Conservation (phyloP, 2,329 filamentous ascomycete species). For the Cordyceps cateniannulata region DNA sequence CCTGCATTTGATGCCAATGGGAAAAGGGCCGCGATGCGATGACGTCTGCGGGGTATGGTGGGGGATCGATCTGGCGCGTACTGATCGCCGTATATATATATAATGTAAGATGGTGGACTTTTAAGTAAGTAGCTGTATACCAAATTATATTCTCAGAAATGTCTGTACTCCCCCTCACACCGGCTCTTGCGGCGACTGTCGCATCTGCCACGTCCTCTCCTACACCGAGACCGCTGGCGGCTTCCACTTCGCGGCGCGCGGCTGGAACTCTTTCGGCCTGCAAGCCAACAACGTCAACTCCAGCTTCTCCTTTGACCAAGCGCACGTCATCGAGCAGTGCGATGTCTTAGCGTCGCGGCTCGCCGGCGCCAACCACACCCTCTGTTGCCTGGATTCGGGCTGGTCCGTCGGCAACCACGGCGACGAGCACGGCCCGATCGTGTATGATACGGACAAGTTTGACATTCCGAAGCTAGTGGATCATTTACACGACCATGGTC, state of each 20-base stretch:
- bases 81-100: not conserved
- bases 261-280: conserved; percentile 18
- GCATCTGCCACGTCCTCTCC: conserved; percentile 10
- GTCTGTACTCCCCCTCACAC: not conserved
- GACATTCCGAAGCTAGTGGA: conserved; percentile 15
- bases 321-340: conserved; percentile 16
- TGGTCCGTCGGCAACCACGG: conserved; percentile 18
- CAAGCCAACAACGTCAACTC: conserved; percentile 14
- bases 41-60: not conserved
- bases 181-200: conserved; percentile 13
- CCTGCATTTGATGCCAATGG: not conserved
- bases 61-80: not conserved
- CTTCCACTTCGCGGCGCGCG: conserved; percentile 14
- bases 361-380: conserved; percentile 12
- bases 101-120: not conserved
- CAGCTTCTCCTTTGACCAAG: conserved; percentile 15
- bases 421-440: conserved; percentile 17
- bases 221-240: conserved; percentile 15
- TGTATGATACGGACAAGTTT: conserved; percentile 15
- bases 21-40: not conserved
- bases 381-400: conserved; percentile 18
- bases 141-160: not conserved
- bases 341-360: conserved; percentile 13
- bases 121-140: not conserved
- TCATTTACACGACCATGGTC: conserved; percentile 16